These are phyloP conservation scores for Yamadazyma sp. DNA, from an alignment of 805 yeast genomes.

Conservation along the genomic window DNA sequence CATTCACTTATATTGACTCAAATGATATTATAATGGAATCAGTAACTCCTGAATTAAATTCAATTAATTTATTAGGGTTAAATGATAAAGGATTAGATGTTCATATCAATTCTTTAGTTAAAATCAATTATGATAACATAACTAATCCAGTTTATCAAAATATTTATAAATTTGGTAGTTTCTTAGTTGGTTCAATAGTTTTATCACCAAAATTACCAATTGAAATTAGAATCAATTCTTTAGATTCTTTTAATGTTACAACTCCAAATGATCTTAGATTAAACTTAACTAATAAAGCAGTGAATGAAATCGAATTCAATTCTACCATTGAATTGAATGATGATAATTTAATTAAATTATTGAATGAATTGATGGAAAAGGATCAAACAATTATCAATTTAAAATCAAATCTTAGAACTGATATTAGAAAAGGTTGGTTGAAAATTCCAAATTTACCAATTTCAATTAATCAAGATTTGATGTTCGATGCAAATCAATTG, in stretches of 20 bases:
- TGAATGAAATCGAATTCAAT: constrained; percentile 9
- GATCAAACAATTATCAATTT: constrained; percentile 21
- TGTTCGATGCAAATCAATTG: constrained; percentile 7
- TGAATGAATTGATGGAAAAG: constrained; percentile 14
- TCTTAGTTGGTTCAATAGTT: constrained; percentile 20
- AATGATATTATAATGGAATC: constrained; percentile 16
- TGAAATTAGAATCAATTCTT: constrained; percentile 16
- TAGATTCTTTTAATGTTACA: constrained; percentile 13
- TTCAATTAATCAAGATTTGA: constrained; percentile 11
- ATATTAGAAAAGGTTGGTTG: constrained; percentile 17
- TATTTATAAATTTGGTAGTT: constrained; percentile 19
- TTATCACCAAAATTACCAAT: constrained; percentile 18
- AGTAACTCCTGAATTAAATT: constrained; percentile 20
- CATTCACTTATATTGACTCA: constrained; percentile 12
- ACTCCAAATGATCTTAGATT: constrained; percentile 9
- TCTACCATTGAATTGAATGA: constrained; percentile 9
- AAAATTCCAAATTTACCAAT: constrained; percentile 10
- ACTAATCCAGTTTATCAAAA: constrained; percentile 18
- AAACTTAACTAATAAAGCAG: constrained; percentile 8
- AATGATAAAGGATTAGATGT: constrained; percentile 26
- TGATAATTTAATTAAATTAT: constrained; percentile 10
- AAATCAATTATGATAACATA: constrained; percentile 26
- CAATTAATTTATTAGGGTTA: constrained; percentile 21
- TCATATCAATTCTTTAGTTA: constrained; percentile 23
- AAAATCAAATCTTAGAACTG: constrained; percentile 17